Conservation (phyloP, 1,284 basidiomycete species). For the Ceratobasidium sp. region DNA sequence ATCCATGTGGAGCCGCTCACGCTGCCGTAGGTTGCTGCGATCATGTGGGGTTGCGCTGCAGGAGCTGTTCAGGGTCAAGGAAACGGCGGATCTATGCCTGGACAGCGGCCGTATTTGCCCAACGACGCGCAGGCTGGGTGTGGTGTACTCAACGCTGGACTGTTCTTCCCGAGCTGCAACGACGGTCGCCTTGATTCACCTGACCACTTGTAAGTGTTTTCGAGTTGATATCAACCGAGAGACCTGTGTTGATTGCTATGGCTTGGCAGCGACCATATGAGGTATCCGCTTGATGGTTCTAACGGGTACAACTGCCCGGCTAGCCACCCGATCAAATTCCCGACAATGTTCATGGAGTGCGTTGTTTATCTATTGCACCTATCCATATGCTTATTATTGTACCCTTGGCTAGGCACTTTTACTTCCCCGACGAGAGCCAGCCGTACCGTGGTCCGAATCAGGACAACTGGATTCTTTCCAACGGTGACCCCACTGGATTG, state of each 20-base stretch:
- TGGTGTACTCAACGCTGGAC: conserved; percentile 34
- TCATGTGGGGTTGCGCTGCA: conserved; percentile 38
- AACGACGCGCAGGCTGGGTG: conserved; percentile 37
- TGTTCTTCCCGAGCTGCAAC: conserved; percentile 39
- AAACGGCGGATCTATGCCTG: conserved; percentile 29
- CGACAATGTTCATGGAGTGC: conserved; percentile 39
- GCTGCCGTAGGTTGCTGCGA: conserved; percentile 22
- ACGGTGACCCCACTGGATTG: conserved; percentile 20
- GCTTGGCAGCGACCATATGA: conserved; percentile 14
- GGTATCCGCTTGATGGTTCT: conserved; percentile 36
- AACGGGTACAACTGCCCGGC: conserved; percentile 41
- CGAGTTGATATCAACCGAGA: background rate
- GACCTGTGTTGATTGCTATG: background rate
- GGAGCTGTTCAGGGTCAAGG: conserved; percentile 43
- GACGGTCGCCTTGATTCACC: conserved; percentile 40
- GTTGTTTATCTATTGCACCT: background rate
- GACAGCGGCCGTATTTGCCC: conserved; percentile 40
- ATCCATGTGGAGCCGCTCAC: background rate
- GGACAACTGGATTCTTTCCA: conserved; percentile 36
- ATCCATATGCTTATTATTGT: background rate
- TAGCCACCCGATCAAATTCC: conserved; percentile 35
- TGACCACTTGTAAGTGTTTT: conserved; percentile 39
- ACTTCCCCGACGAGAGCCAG: conserved; percentile 28
- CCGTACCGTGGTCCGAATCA: conserved; percentile 22
- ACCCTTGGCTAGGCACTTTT: conserved; percentile 31